Conservation (phyloP, 2,329 filamentous ascomycete genomes). For the Biscogniauxia marginata region DNA sequence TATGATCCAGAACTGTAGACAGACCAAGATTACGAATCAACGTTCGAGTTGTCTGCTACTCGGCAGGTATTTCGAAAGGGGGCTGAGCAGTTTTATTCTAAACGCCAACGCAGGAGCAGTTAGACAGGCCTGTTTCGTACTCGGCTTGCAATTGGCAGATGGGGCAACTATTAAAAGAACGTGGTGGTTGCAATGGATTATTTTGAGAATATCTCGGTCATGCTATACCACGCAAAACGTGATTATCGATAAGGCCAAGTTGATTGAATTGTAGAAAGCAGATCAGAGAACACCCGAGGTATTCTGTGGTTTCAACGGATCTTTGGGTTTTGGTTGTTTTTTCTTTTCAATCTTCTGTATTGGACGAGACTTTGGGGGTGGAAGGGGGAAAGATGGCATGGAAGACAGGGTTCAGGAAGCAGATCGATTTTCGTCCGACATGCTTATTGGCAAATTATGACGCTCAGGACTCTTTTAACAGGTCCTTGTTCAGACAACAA, state of each 20-base stretch:
- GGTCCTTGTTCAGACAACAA: slow-evolving; percentile 8
- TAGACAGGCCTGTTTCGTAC: not conserved
- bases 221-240: not conserved
- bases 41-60: slow-evolving; percentile 18
- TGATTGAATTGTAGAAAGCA: not conserved
- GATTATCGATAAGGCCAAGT: not conserved
- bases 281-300: not conserved
- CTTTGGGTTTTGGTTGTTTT: not conserved
- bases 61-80: slow-evolving; percentile 19
- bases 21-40: slow-evolving; percentile 24
- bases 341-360: not conserved
- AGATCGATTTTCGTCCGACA: not conserved
- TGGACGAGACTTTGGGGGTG: not conserved
- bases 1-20: not conserved
- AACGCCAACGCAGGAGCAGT: not conserved
- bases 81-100: slow-evolving; percentile 23
- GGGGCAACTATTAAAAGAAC: not conserved
- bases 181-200: not conserved
- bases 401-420: not conserved
- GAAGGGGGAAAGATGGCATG: not conserved
- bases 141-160: not conserved
- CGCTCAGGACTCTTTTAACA: not conserved
- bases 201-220: not conserved
- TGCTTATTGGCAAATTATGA: slow-evolving; percentile 1
- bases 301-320: not conserved